Evolutionary conservation across 495 filamentous ascomycete genomes (phyloP), one percentile per base, ranked within the genome.

Genomic region (Lineolata rhizophorae): DNA sequence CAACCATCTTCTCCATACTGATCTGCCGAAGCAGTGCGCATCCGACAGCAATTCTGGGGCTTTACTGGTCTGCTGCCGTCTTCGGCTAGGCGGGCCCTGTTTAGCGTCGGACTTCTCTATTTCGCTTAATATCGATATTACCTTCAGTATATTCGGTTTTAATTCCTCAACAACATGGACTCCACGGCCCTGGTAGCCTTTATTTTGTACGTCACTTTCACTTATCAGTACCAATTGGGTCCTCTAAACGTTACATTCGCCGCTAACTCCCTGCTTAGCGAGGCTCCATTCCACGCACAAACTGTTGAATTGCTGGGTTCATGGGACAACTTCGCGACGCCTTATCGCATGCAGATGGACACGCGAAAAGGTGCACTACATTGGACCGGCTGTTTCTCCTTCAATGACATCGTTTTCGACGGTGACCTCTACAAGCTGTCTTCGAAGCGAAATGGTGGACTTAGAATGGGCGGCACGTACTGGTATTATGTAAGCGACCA

Each of bases 381-480:
- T 43, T 91, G 83, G 83, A 64, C 69, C 35, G 83, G 83, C 33
- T 91, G 81, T 44, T 72, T 82, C 51, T 64, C 66, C 3, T 91
- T 87, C 50, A 64, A 74, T 37, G 69, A 85, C 46, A 90, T 87
- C 40, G 67, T 77, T 35, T 78, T 72, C 38, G 83, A 92, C 48
- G 81, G 80, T 14, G 63, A 76, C 33, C 45, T 57, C 10, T 29
- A 41, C n/a, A 51, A 59, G 27, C 53, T 56, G 27, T 53, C 51
- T 9, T 52, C 60, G 26, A 69, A 68, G 44, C 67, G 82, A 34
- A 62, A 64, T 20, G 83, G 82, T 18, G 83, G 74, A 15, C 60
- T 93, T 35, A 87, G 76, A 51, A 87, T 87, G 77, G 83, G 82
- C 18, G 70, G 70, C n/a, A 82, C 70, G 5, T 92, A 92, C 53